phyloP scores from a whole-genome alignment of 1,284 basidiomycete genomes.

The Ganoderma lingzhi region DNA sequence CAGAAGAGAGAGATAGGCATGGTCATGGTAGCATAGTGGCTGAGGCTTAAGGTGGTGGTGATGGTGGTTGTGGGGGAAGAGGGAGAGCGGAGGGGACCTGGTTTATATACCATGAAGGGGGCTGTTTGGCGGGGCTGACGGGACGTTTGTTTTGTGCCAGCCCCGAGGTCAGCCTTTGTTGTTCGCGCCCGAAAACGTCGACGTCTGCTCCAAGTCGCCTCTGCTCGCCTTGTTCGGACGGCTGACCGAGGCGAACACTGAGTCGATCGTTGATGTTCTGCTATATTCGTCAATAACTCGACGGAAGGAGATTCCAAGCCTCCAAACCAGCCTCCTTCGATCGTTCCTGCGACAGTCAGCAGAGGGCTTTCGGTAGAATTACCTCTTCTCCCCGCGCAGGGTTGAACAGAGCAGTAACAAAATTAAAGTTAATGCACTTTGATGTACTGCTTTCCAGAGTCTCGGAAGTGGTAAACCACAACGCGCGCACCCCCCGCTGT shows the following conservation, averaged over 20 bases:
- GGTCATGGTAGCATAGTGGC: not conserved
- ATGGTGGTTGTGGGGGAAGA: not conserved
- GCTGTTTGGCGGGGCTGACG: not conserved
- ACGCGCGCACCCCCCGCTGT: too few species aligned
- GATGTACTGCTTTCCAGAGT: too few species aligned
- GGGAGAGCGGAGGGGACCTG: not conserved
- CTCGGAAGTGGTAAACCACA: too few species aligned
- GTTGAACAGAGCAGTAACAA: too few species aligned
- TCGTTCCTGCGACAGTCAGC: too few species aligned
- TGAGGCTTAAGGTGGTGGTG: not conserved
- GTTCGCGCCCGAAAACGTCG: not conserved
- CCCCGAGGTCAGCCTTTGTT: not conserved
- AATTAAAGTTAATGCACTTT: too few species aligned
- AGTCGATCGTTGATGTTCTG: not conserved
- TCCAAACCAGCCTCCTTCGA: too few species aligned
- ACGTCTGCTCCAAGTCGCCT: too few species aligned
- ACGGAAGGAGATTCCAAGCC: too few species aligned
- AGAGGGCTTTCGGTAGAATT: too few species aligned
- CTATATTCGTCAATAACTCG: not conserved
- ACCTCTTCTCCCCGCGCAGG: too few species aligned
- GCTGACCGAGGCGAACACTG: not conserved
- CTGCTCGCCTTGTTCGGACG: not conserved
- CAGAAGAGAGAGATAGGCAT: not conserved
- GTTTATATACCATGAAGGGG: not conserved
- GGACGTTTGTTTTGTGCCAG: not conserved